Evolutionary conservation across 176 grass and related monocot genomes (phyloP).

Genomic region (Triticum dicoccoides): DNA sequence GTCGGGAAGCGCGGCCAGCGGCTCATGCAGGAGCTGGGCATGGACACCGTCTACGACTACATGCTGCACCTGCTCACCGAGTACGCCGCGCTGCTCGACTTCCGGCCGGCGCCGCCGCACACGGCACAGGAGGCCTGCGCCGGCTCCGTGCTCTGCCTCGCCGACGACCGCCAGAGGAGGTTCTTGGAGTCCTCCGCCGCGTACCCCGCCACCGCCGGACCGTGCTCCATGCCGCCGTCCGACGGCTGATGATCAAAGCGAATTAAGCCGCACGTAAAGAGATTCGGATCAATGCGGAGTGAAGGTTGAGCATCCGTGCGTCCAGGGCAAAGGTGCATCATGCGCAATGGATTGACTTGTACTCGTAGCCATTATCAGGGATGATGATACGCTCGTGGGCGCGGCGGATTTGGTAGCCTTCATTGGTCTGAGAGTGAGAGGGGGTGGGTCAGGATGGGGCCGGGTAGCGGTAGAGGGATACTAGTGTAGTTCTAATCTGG

Average conservation of each 20-base stretch:
- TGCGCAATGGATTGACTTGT: not conserved
- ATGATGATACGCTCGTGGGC: not conserved
- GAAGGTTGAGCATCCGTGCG: not conserved
- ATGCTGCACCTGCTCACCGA: constrained; percentile 79
- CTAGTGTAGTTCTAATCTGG: not conserved
- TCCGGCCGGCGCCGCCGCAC: constrained; percentile 45
- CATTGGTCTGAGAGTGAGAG: not conserved
- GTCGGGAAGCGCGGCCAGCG: constrained; percentile 55
- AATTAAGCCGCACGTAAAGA: too few relatives aligned
- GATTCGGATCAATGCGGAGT: too few relatives aligned
- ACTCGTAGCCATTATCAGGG: not conserved
- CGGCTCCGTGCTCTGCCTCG: constrained; percentile 66
- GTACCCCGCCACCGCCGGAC: constrained; percentile 24
- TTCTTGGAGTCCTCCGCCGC: constrained; percentile 56
- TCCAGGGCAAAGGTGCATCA: not conserved
- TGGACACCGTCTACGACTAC: constrained; percentile 82
- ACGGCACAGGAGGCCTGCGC: constrained; percentile 65
- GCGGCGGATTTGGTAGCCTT: not conserved
- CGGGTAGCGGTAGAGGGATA: not conserved
- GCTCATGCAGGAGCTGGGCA: constrained; percentile 63
- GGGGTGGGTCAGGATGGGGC: not conserved
- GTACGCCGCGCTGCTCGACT: constrained; percentile 73
- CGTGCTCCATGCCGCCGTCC: constrained; percentile 37
- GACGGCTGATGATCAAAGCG: not conserved
- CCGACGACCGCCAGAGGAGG: constrained; percentile 45